These are phyloP conservation scores for Daldinia sp. DNA, from an alignment of 2,329 filamentous ascomycete species.

Conservation along the genomic window DNA sequence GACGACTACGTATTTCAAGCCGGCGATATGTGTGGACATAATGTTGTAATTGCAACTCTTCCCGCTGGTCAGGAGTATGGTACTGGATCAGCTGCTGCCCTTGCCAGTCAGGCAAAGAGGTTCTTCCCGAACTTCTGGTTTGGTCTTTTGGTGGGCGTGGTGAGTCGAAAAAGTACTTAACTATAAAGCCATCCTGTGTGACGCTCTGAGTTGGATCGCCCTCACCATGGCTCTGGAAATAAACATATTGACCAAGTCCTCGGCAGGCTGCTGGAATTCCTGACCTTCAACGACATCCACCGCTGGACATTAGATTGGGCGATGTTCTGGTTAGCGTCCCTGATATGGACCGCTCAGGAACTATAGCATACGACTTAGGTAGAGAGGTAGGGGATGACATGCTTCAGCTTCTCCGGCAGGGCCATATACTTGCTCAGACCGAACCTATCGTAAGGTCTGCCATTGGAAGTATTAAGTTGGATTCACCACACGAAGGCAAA, in stretches of 20 bases:
- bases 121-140: conserved; percentile 1
- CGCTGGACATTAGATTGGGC: not conserved
- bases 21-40: not conserved
- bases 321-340: not conserved
- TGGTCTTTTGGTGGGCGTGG: not conserved
- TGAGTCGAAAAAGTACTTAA: too few relatives aligned
- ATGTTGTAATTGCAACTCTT: not conserved
- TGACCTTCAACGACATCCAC: not conserved
- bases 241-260: not conserved
- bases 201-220: not conserved
- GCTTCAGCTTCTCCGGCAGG: not conserved
- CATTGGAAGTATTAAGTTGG: not conserved
- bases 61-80: not conserved
- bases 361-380: not conserved
- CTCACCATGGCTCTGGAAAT: not conserved
- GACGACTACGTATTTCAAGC: not conserved
- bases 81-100: not conserved
- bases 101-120: not conserved
- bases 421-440: not conserved
- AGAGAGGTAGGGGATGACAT: not conserved
- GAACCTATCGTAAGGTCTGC: not conserved
- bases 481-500: not conserved
- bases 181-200: not conserved
- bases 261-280: not conserved
- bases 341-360: not conserved